Evolutionary conservation across 169 alveolate genomes (phyloP), one percentile per base, ranked within the genome.

Genomic region (Neospora caninum): DNA sequence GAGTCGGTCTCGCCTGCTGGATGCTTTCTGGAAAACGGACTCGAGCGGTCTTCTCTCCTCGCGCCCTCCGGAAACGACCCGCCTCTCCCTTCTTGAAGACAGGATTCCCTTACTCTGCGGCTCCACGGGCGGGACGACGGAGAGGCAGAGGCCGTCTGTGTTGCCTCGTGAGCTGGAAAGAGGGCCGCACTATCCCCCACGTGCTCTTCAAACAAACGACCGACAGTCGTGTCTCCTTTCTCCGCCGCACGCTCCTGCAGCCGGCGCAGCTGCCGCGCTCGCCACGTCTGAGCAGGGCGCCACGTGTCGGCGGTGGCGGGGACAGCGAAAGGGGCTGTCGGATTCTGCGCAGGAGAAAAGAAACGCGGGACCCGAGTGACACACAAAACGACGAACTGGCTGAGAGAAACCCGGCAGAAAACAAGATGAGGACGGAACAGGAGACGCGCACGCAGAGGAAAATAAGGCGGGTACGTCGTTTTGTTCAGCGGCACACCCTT

Each of bases 181-280:
- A 64, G 73, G 7, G n/a, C 31, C 34, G n/a, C 73, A 27, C n/a
- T 27, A 16, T 16, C 73, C 31, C 73, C 73, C 7, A 78, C 29
- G 45, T 78, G 86, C 49, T 78, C 86, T n/a, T 20, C 86, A 2
- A 78, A 10, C 39, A 78, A n/a, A 29, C 42, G 39, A 10, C n/a
- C 45, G 13, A 78, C 86, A 1, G 86, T 38, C 34, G 73, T 64
- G 39, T 78, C 89, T 42, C 89, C 89, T 29, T 2, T 36, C 69
- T 82, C 67, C 25, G 58, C 36, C 67, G 89, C 89, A 13, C 64
- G 89, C 67, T 82, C 67, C 38, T 82, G 89, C 43, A 82, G 89
- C 36, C 89, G 89, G 54, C 89, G 89, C 53, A 82, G 89, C 89
- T 82, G 89, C n/a, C 89, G 64, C 0, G 67, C 38, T 6, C 89